Evolutionary conservation across 441 rosid genomes (phyloP).

Genomic region (Mallotus japonicus): DNA sequence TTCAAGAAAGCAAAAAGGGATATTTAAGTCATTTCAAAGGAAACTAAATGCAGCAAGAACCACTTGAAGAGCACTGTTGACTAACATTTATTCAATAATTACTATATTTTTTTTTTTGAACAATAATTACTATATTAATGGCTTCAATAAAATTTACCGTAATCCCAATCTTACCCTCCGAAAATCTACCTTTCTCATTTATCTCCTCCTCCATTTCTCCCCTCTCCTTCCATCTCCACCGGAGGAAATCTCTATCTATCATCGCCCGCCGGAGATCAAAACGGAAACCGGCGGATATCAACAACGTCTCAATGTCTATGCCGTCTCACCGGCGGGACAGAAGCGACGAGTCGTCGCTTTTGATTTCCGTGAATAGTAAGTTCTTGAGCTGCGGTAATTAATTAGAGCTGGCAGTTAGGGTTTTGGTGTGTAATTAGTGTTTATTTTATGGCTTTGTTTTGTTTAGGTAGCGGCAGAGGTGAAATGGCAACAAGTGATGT

Average conservation of each 20-base stretch:
- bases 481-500: conserved; percentile 37
- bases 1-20: background rate
- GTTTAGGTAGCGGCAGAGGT: conserved; percentile 29
- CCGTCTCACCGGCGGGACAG: conserved; percentile 47
- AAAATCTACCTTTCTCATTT: conserved; percentile 30
- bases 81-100: background rate
- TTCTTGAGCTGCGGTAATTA: background rate
- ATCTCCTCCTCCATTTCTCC: conserved; percentile 34
- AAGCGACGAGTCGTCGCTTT: conserved; percentile 40
- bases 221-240: conserved; percentile 14
- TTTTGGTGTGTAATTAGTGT: background rate
- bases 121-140: conserved; percentile 25
- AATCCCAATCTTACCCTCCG: conserved; percentile 44
- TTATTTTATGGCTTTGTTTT: no score
- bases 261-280: conserved; percentile 31
- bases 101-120: no score
- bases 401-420: background rate
- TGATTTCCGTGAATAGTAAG: conserved; percentile 49
- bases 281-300: conserved; percentile 2
- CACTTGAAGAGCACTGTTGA: background rate
- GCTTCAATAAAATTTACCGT: conserved; percentile 26
- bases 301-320: conserved; percentile 33
- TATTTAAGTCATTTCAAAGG: conserved; percentile 1
- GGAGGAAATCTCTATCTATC: conserved; percentile 19
- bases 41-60: background rate